Base-by-base conservation (phyloP, 2,329 filamentous ascomycete genomes). In the Hypocrella siamensis region DNA sequence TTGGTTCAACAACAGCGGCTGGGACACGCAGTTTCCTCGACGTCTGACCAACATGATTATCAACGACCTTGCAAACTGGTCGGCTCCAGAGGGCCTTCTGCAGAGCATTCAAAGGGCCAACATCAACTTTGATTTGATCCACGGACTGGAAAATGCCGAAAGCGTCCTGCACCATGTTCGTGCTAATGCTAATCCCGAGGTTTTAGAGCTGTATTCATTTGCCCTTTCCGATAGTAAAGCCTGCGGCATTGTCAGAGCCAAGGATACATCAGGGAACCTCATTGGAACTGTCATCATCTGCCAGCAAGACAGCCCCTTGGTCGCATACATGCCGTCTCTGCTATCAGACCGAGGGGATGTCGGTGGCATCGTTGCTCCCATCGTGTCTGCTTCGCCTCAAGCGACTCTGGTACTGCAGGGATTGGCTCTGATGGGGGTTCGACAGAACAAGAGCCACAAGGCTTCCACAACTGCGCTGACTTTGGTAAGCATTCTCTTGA, bases 1-100 rank as follows among this genome's bases (percentile, higher is more conserved):
- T 28, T 96, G 86, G 86, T 93, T 94, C 51, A 72, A 77, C n/a
- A 82, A 78, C 40, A 69, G 85, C 29, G 86, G 88, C 11, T 94
- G 86, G 86, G 85, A 92, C 45, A 78, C 63, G 0, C 61, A 69
- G 29, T 71, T 70, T 36, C 66, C 68, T 3, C 60, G 64, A 9
- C 60, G 65, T 11, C 45, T 73, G 15, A 63, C 61, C 44, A 85
- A 79, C 48, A 76, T 92, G 65, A 59, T 75, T 3, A 77, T 90
- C 30, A 67, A 70, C 22, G 78, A 84, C 42, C 58, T 92, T n/a
- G 53, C 63, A 17, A 67, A 64, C 10, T 93, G 84, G 84, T 58
- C 63, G 5, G 73, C 80, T 6, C 83, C 84, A 0, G 77, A 86
- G 25, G 81, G 81, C 1, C 68, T 93, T 42, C 65, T 79, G 1